Evolutionary conservation across 1,284 basidiomycete species (phyloP), one percentile per base, ranked within the genome.

Genomic region (Ustilago xerochloae): DNA sequence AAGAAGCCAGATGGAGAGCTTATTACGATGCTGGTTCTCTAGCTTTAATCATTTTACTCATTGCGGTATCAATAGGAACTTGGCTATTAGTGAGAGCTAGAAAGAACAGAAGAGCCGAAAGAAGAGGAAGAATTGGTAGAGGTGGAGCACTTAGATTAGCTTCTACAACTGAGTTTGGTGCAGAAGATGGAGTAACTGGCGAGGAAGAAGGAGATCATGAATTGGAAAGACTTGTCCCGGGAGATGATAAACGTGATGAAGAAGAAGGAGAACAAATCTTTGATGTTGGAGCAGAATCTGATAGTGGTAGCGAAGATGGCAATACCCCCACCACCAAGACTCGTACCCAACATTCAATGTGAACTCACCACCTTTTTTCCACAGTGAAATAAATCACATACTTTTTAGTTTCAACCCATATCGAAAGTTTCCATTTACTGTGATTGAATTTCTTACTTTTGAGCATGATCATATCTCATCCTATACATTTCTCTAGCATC

Each of bases 21-120:
- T 78, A 79, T 54, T 83, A 81, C 85, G 96, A 97, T 74, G 92
- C 93, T 20, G 92, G 93, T 10, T 94, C 93, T 0, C 92, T 92
- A 0, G 90, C 92, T 1, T 86, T 96, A 24, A 90, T 97, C 30
- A 87, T 97, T 36, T 81, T 93, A 4, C 85, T 97, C 46, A 88
- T 97, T 64, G 87, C 88, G 24, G 82, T 90, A 10, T 88, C 87
- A n/a, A 88, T 94, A 41, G 93, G 90, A 0, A 85, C 87, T 16
- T 92, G 91, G 84, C 85, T 93, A 58, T 92, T 91, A 88, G 91
- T 89, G 85, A 88, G 92, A 36, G 84, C 88, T 20, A 88, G 91
- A 10, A 86, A 89, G 49, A 32, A 53, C 43, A 26, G 76, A 22
- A 64, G 78, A 35, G 41, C 61, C 29, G 51, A 59, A 12, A 53